Base-by-base conservation (phyloP, 257 asterid genomes). In the Osmanthus fragrans region DNA sequence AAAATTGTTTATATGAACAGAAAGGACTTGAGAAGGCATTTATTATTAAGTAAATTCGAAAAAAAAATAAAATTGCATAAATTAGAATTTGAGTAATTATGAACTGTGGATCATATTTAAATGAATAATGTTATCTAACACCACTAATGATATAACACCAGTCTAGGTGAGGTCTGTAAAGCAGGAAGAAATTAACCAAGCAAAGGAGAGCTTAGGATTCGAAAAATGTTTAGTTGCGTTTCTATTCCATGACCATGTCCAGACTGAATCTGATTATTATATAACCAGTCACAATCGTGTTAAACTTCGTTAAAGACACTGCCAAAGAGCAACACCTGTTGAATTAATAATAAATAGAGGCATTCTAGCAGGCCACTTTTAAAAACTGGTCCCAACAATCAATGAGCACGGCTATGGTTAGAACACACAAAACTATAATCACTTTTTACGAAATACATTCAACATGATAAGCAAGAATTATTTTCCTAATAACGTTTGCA, bases 1-100 rank as follows among this genome's bases (percentile, higher is more conserved):
- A 75, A 51, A 80, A 81, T 73, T 7, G 45, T 49, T 65, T 66
- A 64, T 39, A 45, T 65, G 36, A 65, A 66, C 30, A 25, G 30
- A 63, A 27, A 63, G 16, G 33, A 63, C 69, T 27, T 11, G 65
- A 60, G 16, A 60, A 23, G 33, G 6, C 30, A 19, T n/a, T 9
- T 60, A 60, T 3, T 60, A 3, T 60, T n/a, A 10, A 5, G 30
- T 21, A 60, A 60, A 23, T 60, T 60, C 18, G 2, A 30, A 3
- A 63, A 63, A 45, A n/a, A 45, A n/a, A 45, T 45, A 3, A 13
- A 60, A 32, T 2, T 32, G 34, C 34, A 0, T 2, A 32, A 32
- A 32, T 32, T 3, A 32, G 3, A 32, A 32, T 32, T 32, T 32
- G 34, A 32, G 34, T 32, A 32, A 32, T 32, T 32, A 32, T 32